Conservation (phyloP, 73 alveolate genomes). For the Paramecium primaurelia region DNA sequence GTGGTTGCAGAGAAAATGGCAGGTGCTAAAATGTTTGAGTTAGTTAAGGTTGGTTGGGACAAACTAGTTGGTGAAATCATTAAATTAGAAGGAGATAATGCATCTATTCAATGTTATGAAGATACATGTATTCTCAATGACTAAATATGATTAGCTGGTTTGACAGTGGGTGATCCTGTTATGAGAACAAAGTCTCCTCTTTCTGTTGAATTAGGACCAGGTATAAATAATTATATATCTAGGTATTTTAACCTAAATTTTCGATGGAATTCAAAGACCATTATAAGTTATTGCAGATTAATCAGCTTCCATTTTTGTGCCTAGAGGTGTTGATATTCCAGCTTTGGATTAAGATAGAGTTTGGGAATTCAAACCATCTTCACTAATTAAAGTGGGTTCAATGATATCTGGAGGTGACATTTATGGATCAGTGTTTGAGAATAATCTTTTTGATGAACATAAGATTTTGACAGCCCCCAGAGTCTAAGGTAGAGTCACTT, state of each 20-base stretch:
- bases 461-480: slow-evolving; percentile 95
- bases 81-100: slow-evolving; percentile 98
- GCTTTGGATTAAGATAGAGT: slow-evolving; percentile 82
- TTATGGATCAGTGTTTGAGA: slow-evolving; percentile 91
- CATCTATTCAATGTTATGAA: slow-evolving; percentile 98
- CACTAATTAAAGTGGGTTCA: slow-evolving; percentile 72
- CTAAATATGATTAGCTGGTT: slow-evolving; percentile 79
- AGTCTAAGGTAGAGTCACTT: slow-evolving; percentile 86
- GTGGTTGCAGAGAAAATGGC: slow-evolving; percentile 99
- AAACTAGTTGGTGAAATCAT: slow-evolving; percentile 98
- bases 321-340: slow-evolving; percentile 98
- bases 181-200: slow-evolving; percentile 96
- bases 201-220: slow-evolving; percentile 98
- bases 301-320: slow-evolving; percentile 82
- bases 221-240: slow-evolving; percentile 55
- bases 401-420: slow-evolving; percentile 95
- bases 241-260: slow-evolving; percentile 90
- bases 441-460: slow-evolving; percentile 88
- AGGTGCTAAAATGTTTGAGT: slow-evolving; percentile 99
- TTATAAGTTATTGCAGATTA: slow-evolving; percentile 56
- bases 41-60: slow-evolving; percentile 98
- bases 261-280: slow-evolving; percentile 78
- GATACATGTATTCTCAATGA: slow-evolving; percentile 76
- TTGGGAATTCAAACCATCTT: slow-evolving; percentile 96
- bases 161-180: slow-evolving; percentile 98